Percentiles rank a stretch among this genome's conserved stretches.
Evolutionary conservation across 495 filamentous ascomycete genomes (phyloP).

Genomic region (Cladorrhinum samala): DNA sequence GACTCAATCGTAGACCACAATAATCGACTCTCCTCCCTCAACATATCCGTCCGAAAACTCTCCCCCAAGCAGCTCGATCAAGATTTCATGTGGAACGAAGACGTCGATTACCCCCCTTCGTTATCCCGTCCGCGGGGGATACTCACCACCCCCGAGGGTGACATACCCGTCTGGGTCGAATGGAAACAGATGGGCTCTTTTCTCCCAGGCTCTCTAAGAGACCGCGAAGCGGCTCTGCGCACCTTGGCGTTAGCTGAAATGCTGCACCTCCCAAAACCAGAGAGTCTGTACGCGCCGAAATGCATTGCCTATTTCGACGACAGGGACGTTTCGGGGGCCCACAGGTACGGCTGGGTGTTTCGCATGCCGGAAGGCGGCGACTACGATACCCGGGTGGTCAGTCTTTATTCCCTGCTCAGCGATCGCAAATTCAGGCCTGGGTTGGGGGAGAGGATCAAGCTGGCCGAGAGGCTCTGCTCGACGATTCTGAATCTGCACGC

Average conservation of each 20-base stretch:
- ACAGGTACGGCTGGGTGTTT: slow-evolving; percentile 26
- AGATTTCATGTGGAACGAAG: slow-evolving; percentile 14
- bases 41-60: slow-evolving; percentile 15
- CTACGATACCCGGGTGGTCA: slow-evolving; percentile 15
- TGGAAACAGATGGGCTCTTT: slow-evolving; percentile 22
- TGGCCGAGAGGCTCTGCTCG: slow-evolving; percentile 21
- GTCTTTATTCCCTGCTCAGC: slow-evolving; percentile 21
- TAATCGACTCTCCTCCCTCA: slow-evolving; percentile 1
- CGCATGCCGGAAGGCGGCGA: slow-evolving; percentile 15
- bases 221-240: slow-evolving; percentile 18
- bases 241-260: slow-evolving; percentile 27
- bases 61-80: slow-evolving; percentile 3
- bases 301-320: slow-evolving; percentile 30
- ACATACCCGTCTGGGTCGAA: slow-evolving; percentile 28
- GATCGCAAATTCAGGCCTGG: neutral
- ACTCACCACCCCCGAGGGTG: slow-evolving; percentile 8
- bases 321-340: slow-evolving; percentile 8
- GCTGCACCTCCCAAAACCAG: slow-evolving; percentile 25
- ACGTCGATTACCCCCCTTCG: slow-evolving; percentile 3
- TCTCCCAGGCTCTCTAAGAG: slow-evolving; percentile 5
- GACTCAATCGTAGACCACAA: neutral
- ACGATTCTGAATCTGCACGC: slow-evolving; percentile 40
- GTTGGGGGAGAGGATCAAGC: slow-evolving; percentile 15
- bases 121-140: slow-evolving; percentile 18
- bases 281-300: slow-evolving; percentile 16